These are phyloP conservation scores for Colletotrichum plurivorum DNA, from an alignment of 2,329 filamentous ascomycete genomes.

Conservation along the genomic window DNA sequence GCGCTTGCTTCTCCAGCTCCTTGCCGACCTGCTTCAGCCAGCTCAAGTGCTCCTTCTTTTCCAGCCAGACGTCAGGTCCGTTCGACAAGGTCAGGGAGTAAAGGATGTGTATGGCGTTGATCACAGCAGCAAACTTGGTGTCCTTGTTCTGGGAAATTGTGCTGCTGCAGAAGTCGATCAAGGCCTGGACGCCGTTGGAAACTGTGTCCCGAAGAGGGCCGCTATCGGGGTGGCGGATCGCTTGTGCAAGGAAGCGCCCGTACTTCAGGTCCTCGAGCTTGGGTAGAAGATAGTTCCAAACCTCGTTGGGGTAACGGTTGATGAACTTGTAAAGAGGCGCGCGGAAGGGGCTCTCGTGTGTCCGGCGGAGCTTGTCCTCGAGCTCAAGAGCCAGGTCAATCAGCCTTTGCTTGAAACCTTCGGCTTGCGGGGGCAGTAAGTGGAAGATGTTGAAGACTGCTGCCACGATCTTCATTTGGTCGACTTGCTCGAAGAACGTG, in stretches of 20 bases:
- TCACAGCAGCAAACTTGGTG: constrained; percentile 76
- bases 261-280: constrained; percentile 88
- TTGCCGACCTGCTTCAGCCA: constrained; percentile 79
- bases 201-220: constrained; percentile 81
- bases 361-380: constrained; percentile 87
- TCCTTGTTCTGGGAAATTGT: constrained; percentile 76
- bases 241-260: constrained; percentile 91
- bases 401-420: constrained; percentile 90
- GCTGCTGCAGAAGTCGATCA: constrained; percentile 78
- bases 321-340: constrained; percentile 92
- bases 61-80: constrained; percentile 79
- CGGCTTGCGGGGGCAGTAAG: constrained; percentile 90
- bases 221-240: constrained; percentile 83
- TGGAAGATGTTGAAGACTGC: constrained; percentile 98
- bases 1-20: constrained; percentile 82
- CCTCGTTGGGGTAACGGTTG: constrained; percentile 91
- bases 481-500: constrained; percentile 92
- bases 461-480: constrained; percentile 93
- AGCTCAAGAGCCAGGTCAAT: constrained; percentile 92
- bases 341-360: constrained; percentile 92
- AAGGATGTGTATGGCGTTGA: constrained; percentile 90
- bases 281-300: constrained; percentile 84
- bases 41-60: constrained; percentile 71
- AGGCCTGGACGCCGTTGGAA: constrained; percentile 78
- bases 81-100: constrained; percentile 81